Base-by-base conservation (phyloP, 805 yeast genomes). In the Kockiozyma suomiensis region DNA sequence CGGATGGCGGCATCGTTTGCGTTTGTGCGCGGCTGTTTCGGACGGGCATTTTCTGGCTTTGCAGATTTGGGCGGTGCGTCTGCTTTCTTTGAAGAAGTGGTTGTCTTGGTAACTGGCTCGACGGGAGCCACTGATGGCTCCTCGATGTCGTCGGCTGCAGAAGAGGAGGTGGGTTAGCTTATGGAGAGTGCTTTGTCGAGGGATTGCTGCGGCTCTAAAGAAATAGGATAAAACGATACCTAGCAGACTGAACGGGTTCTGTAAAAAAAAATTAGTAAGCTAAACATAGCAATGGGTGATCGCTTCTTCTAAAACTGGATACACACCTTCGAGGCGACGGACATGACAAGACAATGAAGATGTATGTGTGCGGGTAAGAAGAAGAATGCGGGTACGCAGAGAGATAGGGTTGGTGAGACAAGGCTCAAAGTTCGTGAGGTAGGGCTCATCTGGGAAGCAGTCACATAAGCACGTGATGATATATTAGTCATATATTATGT, bases 1-100 rank as follows among this genome's bases (percentile, higher is more conserved):
- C 79, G 86, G 73, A 83, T 76, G 66, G 92, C 96, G 70, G 87
- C 93, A 70, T 88, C 96, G 79, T 88, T 89, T 76, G 91, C 93
- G 69, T 88, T 76, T 71, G 85, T 79, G 76, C 82, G 81, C 19
- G 68, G 56, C 78, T 77, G 78, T 76, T 84, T 85, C 69, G 96
- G 90, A 77, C 80, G 86, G 67, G 88, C 66, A 49, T 63, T 61
- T 47, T 61, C 66, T 43, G 66, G 76, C 75, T 86, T 86, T 67
- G 94, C 91, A 67, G 86, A 82, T 69, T 92, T 82, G 72, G 93
- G 92, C 62, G 94, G 85, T 62, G 79, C 85, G 74, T 88, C 96
- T 56, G 85, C 76, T 81, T 90, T 89, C 83, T 86, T 88, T 70
- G 92, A 85, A 64, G 94, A 85, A 68, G 90, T 85, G 76, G 76